phyloP scores from a whole-genome alignment of 345 rosid genomes.

The Arabis alpina region DNA sequence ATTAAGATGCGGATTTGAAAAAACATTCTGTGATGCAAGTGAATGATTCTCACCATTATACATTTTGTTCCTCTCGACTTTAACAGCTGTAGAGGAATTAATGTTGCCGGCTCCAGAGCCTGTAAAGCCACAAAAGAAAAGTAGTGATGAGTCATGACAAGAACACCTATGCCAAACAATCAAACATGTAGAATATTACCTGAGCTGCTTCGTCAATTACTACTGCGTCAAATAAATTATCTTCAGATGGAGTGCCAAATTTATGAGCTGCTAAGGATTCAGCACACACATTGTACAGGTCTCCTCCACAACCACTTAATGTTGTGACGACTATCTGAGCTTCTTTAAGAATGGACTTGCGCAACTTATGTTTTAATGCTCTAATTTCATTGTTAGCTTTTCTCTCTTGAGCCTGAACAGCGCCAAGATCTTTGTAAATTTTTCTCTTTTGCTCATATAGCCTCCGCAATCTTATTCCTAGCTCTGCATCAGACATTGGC shows the following conservation, averaged over 20 bases:
- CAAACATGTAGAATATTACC: slow-evolving; percentile 48
- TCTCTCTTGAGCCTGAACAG: slow-evolving; percentile 81
- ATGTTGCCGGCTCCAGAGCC: slow-evolving; percentile 99
- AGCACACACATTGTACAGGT: slow-evolving; percentile 87
- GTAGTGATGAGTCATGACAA: slow-evolving; percentile 25
- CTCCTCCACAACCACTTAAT: slow-evolving; percentile 99
- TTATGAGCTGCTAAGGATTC: slow-evolving; percentile 73
- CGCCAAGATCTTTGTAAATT: slow-evolving; percentile 79
- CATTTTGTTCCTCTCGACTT: slow-evolving; percentile 88
- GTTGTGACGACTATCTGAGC: slow-evolving; percentile 96
- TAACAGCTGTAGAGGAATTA: slow-evolving; percentile 93
- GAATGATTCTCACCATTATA: slow-evolving; percentile 67
- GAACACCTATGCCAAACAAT: slow-evolving; percentile 33
- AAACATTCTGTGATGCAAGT: slow-evolving; percentile 1
- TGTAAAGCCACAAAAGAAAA: slow-evolving; percentile 42
- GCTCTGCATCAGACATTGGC: slow-evolving; percentile 68
- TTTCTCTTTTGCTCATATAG: slow-evolving; percentile 86
- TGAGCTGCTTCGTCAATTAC: slow-evolving; percentile 99
- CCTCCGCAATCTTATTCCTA: slow-evolving; percentile 65
- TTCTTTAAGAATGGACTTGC: slow-evolving; percentile 82
- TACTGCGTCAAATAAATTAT: slow-evolving; percentile 86
- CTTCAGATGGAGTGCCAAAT: slow-evolving; percentile 76
- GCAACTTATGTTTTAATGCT: slow-evolving; percentile 69
- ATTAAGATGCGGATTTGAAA: slow-evolving; percentile 2
- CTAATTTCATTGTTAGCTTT: slow-evolving; percentile 70